Percentiles rank a stretch among this genome's conserved stretches.
Evolutionary conservation across 352 stramenopile genomes (phyloP).

Genomic region (Plasmopara halstedii): DNA sequence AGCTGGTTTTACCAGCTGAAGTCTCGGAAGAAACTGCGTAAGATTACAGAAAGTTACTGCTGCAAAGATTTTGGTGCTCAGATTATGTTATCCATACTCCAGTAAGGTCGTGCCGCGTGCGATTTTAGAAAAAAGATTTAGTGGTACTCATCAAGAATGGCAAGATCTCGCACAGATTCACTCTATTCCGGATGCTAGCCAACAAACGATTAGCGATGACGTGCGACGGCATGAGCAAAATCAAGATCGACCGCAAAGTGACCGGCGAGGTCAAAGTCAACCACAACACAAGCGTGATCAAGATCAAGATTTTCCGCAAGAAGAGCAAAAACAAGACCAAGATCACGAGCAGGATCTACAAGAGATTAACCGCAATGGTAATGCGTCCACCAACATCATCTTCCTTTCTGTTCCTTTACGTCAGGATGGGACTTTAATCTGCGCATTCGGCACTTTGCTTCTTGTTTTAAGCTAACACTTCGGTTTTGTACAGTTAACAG

Average conservation of each 20-base stretch:
- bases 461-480: conserved; percentile 12
- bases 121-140: conserved; percentile 28
- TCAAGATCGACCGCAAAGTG: background rate
- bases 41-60: background rate
- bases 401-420: conserved; percentile 1
- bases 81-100: too few relatives aligned
- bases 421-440: conserved; percentile 21
- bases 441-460: conserved; percentile 15
- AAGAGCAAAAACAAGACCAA: conserved; percentile 7
- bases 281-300: background rate
- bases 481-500: conserved; percentile 14
- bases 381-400: background rate
- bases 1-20: conserved; percentile 28
- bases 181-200: conserved; percentile 12
- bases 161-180: conserved; percentile 25
- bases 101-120: conserved; percentile 24
- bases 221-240: background rate
- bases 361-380: conserved; percentile 1
- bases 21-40: conserved; percentile 5
- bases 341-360: conserved; percentile 6
- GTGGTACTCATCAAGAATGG: conserved; percentile 23
- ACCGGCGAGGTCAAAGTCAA: too few relatives aligned
- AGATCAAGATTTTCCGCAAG: too few relatives aligned
- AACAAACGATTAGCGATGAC: background rate
- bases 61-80: background rate